phyloP scores from a whole-genome alignment of 2,329 filamentous ascomycete genomes.

The Trichoderma asperellum region DNA sequence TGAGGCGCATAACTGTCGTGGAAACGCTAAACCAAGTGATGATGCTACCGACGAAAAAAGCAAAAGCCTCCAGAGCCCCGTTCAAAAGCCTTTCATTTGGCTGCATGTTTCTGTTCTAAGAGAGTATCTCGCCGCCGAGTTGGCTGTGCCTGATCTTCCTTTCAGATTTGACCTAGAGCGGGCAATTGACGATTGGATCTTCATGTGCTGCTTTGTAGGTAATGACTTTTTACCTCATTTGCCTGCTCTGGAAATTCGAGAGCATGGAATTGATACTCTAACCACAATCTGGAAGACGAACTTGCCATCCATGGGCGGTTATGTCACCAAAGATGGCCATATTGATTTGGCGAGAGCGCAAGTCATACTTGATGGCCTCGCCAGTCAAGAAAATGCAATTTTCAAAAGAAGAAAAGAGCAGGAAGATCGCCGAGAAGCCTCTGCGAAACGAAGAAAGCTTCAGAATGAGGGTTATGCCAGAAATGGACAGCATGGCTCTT shows the following conservation, averaged over 20 bases:
- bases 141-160: slow-evolving; percentile 78
- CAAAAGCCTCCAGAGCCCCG: slow-evolving; percentile 68
- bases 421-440: slow-evolving; percentile 81
- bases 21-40: slow-evolving; percentile 74
- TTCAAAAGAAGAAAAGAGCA: slow-evolving; percentile 85
- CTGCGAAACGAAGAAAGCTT: slow-evolving; percentile 75
- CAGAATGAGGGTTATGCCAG: slow-evolving; percentile 57
- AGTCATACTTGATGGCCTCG: slow-evolving; percentile 82
- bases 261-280: slow-evolving; percentile 94
- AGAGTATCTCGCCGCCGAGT: slow-evolving; percentile 90
- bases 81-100: slow-evolving; percentile 94
- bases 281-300: slow-evolving; percentile 98
- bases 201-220: slow-evolving; percentile 98
- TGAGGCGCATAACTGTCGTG: slow-evolving; percentile 82
- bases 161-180: slow-evolving; percentile 94
- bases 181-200: slow-evolving; percentile 96
- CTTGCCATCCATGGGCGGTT: slow-evolving; percentile 87
- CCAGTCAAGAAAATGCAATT: slow-evolving; percentile 90
- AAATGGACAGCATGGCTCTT: slow-evolving; percentile 12
- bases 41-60: slow-evolving; percentile 81
- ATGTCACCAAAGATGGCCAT: slow-evolving; percentile 91
- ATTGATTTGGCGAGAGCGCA: slow-evolving; percentile 88
- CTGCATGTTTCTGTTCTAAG: slow-evolving; percentile 88
- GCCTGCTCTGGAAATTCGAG: slow-evolving; percentile 94
- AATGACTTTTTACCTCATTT: slow-evolving; percentile 98